These are phyloP conservation scores for Claviceps spartinae DNA, from an alignment of 2,329 filamentous ascomycete genomes.

Conservation along the genomic window DNA sequence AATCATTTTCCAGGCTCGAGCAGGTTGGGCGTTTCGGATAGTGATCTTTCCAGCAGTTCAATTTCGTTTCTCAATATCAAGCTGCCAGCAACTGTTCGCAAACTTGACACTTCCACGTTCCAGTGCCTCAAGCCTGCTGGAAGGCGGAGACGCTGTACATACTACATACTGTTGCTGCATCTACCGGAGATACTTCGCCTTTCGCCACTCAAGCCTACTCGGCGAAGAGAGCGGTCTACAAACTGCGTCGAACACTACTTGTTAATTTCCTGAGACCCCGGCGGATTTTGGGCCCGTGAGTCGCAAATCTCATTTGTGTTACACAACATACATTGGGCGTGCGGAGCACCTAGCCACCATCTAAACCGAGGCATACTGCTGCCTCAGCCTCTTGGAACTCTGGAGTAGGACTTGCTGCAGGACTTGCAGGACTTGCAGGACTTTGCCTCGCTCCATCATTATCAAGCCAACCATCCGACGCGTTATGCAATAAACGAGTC, in stretches of 20 bases:
- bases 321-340: constrained; percentile 2
- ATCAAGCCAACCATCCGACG: constrained; percentile 6
- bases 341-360: background rate
- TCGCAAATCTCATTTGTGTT: background rate
- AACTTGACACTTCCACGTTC: background rate
- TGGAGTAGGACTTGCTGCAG: too few relatives aligned
- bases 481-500: constrained; percentile 11
- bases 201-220: background rate
- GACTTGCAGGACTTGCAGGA: background rate
- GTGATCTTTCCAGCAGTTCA: background rate
- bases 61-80: background rate
- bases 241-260: background rate
- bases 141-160: background rate
- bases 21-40: background rate
- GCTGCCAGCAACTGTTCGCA: background rate
- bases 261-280: background rate
- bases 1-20: background rate
- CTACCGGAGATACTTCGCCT: background rate
- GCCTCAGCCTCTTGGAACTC: background rate
- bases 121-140: background rate
- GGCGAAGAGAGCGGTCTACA: background rate
- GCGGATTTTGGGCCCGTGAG: background rate
- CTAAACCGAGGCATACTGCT: background rate
- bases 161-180: background rate
- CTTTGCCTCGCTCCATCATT: background rate